phyloP scores from a whole-genome alignment of 495 filamentous ascomycete genomes.

The Letharia lupina region DNA sequence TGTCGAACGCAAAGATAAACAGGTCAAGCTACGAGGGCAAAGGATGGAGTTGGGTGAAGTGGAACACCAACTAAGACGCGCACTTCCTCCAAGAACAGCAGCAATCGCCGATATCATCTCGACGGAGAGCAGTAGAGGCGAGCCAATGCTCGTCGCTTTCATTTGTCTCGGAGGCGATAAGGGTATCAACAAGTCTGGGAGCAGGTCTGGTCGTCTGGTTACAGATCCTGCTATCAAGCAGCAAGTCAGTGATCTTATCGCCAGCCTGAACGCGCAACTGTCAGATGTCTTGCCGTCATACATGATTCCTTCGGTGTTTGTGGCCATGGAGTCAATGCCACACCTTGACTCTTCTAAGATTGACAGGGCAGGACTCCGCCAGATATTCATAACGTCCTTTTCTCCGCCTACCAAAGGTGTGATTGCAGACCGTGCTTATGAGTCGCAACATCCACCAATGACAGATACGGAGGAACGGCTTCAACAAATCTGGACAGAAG shows the following conservation, averaged over 20 bases:
- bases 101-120: not conserved
- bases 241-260: not conserved
- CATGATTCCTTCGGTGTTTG: conserved; percentile 44
- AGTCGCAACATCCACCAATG: not conserved
- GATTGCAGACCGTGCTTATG: not conserved
- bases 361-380: conserved; percentile 39
- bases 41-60: conserved; percentile 45
- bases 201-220: not conserved
- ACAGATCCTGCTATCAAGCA: not conserved
- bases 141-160: not conserved
- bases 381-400: not conserved
- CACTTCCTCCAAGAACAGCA: not conserved
- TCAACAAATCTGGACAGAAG: conserved; percentile 31
- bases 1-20: conserved; percentile 40
- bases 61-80: conserved; percentile 32
- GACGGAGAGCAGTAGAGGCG: not conserved
- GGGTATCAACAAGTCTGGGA: not conserved
- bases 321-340: conserved; percentile 41
- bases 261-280: conserved; percentile 2
- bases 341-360: conserved; percentile 41
- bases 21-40: conserved; percentile 46
- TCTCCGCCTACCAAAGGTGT: no score
- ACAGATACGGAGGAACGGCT: conserved; percentile 26
- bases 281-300: conserved; percentile 25
- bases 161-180: not conserved